A percentile compares a stretch with the other conserved stretches of the same genome.
These are phyloP conservation scores for Solanum hybrid DNA, from an alignment of 305 asterid species.

Conservation along the genomic window DNA sequence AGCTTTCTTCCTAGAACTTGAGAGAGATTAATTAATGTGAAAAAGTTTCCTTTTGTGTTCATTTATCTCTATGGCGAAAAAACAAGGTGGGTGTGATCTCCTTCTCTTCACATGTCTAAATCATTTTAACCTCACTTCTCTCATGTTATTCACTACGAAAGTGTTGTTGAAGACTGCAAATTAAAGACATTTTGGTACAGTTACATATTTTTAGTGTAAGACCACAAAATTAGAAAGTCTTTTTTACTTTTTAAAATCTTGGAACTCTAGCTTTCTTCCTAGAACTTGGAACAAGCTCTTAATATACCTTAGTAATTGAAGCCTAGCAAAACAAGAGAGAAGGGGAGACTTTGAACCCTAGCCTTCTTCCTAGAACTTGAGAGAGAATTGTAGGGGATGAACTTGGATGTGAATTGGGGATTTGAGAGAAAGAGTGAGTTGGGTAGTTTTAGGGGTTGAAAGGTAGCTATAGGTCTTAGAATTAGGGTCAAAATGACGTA, in stretches of 20 bases:
- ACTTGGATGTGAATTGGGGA: neutral
- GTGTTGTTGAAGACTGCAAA: neutral
- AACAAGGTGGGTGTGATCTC: neutral
- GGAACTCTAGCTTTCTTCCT: neutral
- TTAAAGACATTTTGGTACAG: no score
- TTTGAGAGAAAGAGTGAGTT: neutral
- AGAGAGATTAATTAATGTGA: neutral
- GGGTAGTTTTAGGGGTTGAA: neutral
- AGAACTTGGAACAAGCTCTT: neutral
- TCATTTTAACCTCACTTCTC: neutral
- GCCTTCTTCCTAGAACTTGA: neutral
- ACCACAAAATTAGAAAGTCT: neutral
- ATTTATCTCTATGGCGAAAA: neutral
- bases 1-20: neutral
- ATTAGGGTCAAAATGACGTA: neutral
- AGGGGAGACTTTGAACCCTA: neutral
- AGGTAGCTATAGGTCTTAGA: neutral
- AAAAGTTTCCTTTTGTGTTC: neutral
- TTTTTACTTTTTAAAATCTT: neutral
- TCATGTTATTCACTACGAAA: neutral
- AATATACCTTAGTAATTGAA: neutral
- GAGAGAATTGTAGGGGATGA: neutral
- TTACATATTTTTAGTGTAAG: neutral
- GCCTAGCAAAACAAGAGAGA: neutral
- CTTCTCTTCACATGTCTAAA: neutral